These are phyloP conservation scores for Candolleomyces aberdarensis DNA, from an alignment of 768 basidiomycete genomes.

Conservation along the genomic window DNA sequence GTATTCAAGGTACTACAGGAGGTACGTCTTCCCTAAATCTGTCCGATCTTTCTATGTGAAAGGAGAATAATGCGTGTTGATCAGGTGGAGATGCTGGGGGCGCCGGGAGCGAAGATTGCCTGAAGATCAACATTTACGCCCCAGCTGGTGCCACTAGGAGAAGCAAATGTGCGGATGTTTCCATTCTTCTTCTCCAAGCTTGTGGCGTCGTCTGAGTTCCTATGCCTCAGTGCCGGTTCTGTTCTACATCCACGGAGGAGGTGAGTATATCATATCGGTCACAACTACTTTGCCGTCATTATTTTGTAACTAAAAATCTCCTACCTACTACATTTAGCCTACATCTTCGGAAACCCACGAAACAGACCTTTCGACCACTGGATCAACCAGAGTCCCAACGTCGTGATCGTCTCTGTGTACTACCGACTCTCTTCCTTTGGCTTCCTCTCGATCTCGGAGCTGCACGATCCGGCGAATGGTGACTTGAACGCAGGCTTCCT, in stretches of 20 bases:
- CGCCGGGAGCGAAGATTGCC: constrained; percentile 63
- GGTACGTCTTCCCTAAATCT: constrained; percentile 22
- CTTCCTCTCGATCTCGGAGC: constrained; percentile 52
- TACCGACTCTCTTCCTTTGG: constrained; percentile 64
- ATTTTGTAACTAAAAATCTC: too few relatives aligned
- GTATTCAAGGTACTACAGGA: constrained; percentile 55
- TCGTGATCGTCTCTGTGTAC: constrained; percentile 64
- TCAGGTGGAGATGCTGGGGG: constrained; percentile 56
- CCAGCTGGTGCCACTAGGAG: constrained; percentile 44
- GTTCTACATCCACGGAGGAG: constrained; percentile 50
- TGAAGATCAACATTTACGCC: constrained; percentile 65
- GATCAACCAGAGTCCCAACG: constrained; percentile 59
- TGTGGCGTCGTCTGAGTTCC: not conserved
- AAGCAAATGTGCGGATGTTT: constrained; percentile 40
- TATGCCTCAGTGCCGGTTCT: constrained; percentile 39
- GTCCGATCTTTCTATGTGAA: not conserved
- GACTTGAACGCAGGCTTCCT: constrained; percentile 53
- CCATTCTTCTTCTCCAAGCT: not conserved
- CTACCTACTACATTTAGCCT: constrained; percentile 30
- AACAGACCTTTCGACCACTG: constrained; percentile 68
- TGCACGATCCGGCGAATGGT: constrained; percentile 34
- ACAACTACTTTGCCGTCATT: not conserved
- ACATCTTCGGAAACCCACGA: constrained; percentile 55
- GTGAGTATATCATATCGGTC: constrained; percentile 14
- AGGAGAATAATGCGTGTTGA: not conserved